phyloP scores from a whole-genome alignment of 306 rosid genomes.

The Prunus mongolica region DNA sequence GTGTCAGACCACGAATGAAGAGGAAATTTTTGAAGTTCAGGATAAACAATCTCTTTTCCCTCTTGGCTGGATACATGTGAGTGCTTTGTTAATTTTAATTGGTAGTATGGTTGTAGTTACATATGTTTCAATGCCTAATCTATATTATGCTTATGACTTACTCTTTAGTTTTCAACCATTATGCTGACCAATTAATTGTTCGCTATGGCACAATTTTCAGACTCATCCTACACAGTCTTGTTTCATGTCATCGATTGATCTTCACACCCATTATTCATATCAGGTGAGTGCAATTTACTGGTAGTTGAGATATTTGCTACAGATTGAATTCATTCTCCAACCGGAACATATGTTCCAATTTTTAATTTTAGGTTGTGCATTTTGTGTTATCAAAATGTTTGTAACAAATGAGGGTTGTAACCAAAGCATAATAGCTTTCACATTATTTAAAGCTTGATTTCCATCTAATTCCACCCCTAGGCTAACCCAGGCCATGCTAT shows the following conservation, averaged over 20 bases:
- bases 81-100: conserved; percentile 19
- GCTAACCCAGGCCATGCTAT: neutral
- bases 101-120: neutral
- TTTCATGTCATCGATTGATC: conserved; percentile 97
- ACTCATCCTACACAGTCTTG: conserved; percentile 99
- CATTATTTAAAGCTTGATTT: too few species aligned
- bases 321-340: neutral
- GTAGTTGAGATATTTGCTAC: neutral
- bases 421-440: neutral
- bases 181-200: neutral
- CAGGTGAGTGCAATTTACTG: conserved; percentile 52
- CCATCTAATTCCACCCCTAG: neutral
- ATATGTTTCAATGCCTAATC: neutral
- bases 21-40: conserved; percentile 96
- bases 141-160: neutral
- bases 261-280: conserved; percentile 98
- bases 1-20: conserved; percentile 95
- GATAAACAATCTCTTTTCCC: conserved; percentile 90
- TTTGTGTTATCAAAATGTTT: too few species aligned
- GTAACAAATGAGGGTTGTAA: neutral
- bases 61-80: conserved; percentile 99
- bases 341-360: neutral
- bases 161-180: neutral
- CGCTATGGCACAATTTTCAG: conserved; percentile 36
- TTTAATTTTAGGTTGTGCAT: neutral